Conservation (phyloP, 1,284 basidiomycete species). For the Apiotrichum akiyoshidainum region DNA sequence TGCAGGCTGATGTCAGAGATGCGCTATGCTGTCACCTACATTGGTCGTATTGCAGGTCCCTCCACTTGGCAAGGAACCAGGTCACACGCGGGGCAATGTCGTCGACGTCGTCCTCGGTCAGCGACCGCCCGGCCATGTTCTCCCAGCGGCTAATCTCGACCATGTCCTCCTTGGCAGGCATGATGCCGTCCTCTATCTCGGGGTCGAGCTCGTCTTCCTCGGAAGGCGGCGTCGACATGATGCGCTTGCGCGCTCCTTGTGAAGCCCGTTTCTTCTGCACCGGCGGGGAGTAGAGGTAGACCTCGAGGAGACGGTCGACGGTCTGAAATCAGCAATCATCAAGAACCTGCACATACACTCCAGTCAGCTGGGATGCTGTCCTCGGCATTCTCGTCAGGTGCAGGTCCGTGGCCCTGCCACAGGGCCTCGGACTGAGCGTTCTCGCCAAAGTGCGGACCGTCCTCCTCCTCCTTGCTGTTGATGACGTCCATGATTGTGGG, state of each 20-base stretch:
- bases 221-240: constrained; percentile 7
- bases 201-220: constrained; percentile 5
- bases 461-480: constrained; percentile 35
- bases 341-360: constrained; percentile 33
- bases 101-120: constrained; percentile 59
- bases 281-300: constrained; percentile 58
- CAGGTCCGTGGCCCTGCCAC: constrained; percentile 37
- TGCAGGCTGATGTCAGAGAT: constrained; percentile 62
- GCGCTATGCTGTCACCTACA: constrained; percentile 27
- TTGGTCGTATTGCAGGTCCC: constrained; percentile 82
- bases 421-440: constrained; percentile 17
- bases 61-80: constrained; percentile 68
- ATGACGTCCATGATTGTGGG: constrained; percentile 44
- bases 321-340: constrained; percentile 51
- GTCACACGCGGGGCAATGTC: constrained; percentile 52
- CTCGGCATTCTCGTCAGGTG: constrained; percentile 61
- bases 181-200: constrained; percentile 31
- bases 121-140: constrained; percentile 50
- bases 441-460: constrained; percentile 5
- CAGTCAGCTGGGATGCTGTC: constrained; percentile 61
- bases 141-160: constrained; percentile 58
- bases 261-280: constrained; percentile 25
- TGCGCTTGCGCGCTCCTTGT: constrained; percentile 24
- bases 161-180: constrained; percentile 25
- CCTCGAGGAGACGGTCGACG: constrained; percentile 73